Conservation (phyloP, 1,284 basidiomycete genomes). For the Irpex rosettiformis region DNA sequence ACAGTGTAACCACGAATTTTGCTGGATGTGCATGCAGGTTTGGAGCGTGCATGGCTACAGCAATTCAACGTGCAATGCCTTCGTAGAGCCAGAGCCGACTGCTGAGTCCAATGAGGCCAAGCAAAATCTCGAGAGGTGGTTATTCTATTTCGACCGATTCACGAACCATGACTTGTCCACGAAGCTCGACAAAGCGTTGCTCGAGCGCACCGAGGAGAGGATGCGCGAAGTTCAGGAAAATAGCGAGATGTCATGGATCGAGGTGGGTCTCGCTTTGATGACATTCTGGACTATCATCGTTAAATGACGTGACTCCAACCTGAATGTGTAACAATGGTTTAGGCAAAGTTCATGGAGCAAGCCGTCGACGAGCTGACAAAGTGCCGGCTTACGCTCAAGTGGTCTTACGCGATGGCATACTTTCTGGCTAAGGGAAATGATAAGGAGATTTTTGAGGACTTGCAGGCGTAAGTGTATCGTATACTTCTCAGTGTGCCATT, state of each 20-base stretch:
- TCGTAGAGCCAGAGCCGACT: slow-evolving; percentile 54
- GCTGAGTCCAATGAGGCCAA: slow-evolving; percentile 49
- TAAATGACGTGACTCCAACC: not conserved
- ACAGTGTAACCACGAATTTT: slow-evolving; percentile 62
- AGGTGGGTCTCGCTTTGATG: slow-evolving; percentile 35
- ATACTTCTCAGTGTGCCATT: not conserved
- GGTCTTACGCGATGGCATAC: slow-evolving; percentile 73
- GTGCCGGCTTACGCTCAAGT: slow-evolving; percentile 64
- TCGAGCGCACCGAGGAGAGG: slow-evolving; percentile 60
- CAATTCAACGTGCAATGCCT: slow-evolving; percentile 61
- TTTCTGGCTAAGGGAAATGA: slow-evolving; percentile 59
- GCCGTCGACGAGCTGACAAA: slow-evolving; percentile 54
- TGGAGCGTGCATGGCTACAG: slow-evolving; percentile 66
- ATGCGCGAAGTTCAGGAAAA: slow-evolving; percentile 65
- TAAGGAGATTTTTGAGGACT: slow-evolving; percentile 68
- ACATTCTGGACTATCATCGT: not conserved
- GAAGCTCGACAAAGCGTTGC: slow-evolving; percentile 57
- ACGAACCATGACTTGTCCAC: slow-evolving; percentile 69
- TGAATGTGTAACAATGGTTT: too few relatives aligned
- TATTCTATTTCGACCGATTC: slow-evolving; percentile 67
- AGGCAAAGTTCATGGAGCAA: slow-evolving; percentile 58
- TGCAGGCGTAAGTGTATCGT: slow-evolving; percentile 42
- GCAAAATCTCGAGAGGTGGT: slow-evolving; percentile 58
- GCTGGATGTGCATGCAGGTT: slow-evolving; percentile 68
- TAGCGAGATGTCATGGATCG: slow-evolving; percentile 62